Base-by-base conservation (phyloP, 495 filamentous ascomycete species). In the Daldinia concentrica region DNA sequence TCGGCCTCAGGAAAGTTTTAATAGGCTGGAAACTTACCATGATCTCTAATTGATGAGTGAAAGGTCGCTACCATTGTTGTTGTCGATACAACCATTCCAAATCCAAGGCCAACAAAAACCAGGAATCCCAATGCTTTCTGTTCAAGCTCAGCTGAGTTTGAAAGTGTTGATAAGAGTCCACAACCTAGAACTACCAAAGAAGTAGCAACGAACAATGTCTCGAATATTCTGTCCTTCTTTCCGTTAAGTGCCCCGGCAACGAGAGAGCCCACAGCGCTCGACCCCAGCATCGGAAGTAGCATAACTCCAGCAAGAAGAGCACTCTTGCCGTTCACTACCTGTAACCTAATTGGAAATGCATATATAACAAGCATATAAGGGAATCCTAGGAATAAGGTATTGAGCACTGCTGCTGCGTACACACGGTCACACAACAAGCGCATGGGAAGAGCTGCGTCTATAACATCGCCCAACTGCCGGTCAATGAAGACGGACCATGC, bases 301-400 rank as follows among this genome's bases (percentile, higher is more conserved):
- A 87, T 79, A 15, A 90, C 67, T 14, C 89, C 90, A 1, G 90
- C 85, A 0, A 79, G 59, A 5, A 85, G 71, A 1, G 86, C 54
- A 66, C 69, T 80, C 73, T 80, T 79, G 1, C 76, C 79, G 59
- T 89, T 83, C 26, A 91, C 86, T 19, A 88, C 73, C 69, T 90
- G 87, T 52, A 88, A 83, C 37, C 86, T 83, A 26, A 88, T 78
- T 3, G 89, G 87, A 19, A 91, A 82, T 50, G 85, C 83, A 22
- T 89, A 87, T 12, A 90, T 71, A 65, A 79, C 73, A 9, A 86
- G 74, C 34, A 88, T 82, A 71, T 85, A 90, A 0, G 86, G 84
- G 66, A 88, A 90, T 22, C 89, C 89, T 6, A 82, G 78, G 3
- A 85, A 69, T 17, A 86, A 68, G 6, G 84, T 85, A 61, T 81